These are phyloP conservation scores for Chaetomiaceae sp. DNA, from an alignment of 2,329 filamentous ascomycete species.

Conservation along the genomic window DNA sequence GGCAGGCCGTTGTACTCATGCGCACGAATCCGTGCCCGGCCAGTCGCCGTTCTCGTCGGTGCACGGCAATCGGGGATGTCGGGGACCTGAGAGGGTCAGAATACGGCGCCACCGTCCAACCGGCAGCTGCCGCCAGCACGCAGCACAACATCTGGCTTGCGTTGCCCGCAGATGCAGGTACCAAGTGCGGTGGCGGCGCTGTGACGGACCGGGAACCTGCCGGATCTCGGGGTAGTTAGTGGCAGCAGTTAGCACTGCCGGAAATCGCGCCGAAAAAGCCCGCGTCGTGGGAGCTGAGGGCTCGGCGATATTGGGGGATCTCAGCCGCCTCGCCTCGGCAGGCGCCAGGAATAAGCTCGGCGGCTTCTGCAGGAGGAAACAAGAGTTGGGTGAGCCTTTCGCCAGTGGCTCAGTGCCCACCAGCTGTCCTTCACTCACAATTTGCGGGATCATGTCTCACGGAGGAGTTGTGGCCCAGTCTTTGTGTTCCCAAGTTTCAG, in stretches of 20 bases:
- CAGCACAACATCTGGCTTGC: constrained; percentile 7
- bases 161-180: constrained; percentile 14
- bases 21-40: constrained; percentile 1
- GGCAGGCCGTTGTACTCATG: background rate
- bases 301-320: background rate
- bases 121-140: constrained; percentile 5
- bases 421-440: background rate
- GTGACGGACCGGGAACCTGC: constrained; percentile 3
- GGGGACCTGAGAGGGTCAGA: constrained; percentile 2
- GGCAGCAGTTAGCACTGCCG: background rate
- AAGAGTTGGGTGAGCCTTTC: background rate
- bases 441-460: background rate
- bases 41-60: background rate
- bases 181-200: constrained; percentile 7
- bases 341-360: background rate
- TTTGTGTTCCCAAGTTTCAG: background rate
- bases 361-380: background rate
- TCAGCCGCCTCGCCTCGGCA: constrained; percentile 1
- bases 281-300: background rate
- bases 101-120: constrained; percentile 5
- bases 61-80: background rate
- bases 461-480: background rate
- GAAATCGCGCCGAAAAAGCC: background rate
- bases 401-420: background rate
- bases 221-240: constrained; percentile 5